phyloP scores from a whole-genome alignment of 768 basidiomycete species.

The Tricholoma terreum region DNA sequence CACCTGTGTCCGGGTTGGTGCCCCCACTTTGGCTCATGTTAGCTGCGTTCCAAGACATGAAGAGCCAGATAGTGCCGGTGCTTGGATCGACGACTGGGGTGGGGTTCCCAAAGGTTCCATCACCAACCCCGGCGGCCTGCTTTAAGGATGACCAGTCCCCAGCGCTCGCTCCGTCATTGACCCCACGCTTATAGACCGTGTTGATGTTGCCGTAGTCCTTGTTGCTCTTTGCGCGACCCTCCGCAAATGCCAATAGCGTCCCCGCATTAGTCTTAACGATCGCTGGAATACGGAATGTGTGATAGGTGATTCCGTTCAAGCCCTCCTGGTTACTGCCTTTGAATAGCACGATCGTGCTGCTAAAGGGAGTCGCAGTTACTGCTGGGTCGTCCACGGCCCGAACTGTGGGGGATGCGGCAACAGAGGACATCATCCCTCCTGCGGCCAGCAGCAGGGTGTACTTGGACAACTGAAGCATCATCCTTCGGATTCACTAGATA shows the following conservation, averaged over 20 bases:
- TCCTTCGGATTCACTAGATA: no score
- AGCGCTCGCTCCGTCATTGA: neutral
- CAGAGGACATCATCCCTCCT: no score
- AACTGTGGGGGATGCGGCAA: no score
- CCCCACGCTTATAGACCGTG: neutral
- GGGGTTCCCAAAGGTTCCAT: neutral
- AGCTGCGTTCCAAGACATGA: conserved; percentile 1
- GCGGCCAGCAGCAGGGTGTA: no score
- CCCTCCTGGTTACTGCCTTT: neutral
- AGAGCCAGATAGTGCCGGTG: conserved; percentile 1
- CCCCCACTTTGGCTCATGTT: neutral
- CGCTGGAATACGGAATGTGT: neutral
- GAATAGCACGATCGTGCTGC: neutral
- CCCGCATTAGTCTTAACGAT: neutral
- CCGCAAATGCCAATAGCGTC: neutral
- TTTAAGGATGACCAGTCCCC: neutral
- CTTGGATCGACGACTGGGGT: neutral
- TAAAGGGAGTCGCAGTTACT: neutral
- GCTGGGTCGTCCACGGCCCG: neutral
- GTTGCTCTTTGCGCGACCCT: conserved; percentile 1
- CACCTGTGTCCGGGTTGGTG: neutral
- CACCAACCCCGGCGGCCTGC: neutral
- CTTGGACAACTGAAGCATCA: no score
- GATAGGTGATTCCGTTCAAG: neutral
- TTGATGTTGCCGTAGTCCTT: conserved; percentile 3